phyloP scores from a whole-genome alignment of 2,329 filamentous ascomycete genomes.

The Saccharata proteae region DNA sequence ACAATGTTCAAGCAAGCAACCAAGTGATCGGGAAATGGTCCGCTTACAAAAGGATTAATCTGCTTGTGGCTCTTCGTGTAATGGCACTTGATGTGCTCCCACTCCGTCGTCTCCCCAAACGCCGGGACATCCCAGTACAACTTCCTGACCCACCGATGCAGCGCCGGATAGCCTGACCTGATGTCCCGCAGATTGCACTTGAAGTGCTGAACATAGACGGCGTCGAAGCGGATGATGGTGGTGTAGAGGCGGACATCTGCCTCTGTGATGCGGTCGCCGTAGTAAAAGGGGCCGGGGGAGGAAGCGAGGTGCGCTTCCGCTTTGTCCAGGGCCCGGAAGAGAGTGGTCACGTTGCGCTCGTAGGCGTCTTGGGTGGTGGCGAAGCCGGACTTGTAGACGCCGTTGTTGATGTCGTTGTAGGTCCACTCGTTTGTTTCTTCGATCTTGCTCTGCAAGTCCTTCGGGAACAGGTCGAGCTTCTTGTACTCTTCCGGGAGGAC shows the following conservation, averaged over 20 bases:
- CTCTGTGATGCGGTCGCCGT: constrained; percentile 44
- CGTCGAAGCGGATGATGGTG: constrained; percentile 51
- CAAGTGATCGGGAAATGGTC: constrained; percentile 9
- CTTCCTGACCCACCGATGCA: constrained; percentile 71
- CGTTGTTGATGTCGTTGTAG: constrained; percentile 41
- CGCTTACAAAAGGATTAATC: constrained; percentile 52
- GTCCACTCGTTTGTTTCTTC: constrained; percentile 41
- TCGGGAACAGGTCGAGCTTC: constrained; percentile 31
- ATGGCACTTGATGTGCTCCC: constrained; percentile 86
- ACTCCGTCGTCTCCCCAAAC: constrained; percentile 75
- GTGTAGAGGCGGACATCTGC: constrained; percentile 40
- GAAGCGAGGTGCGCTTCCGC: constrained; percentile 30
- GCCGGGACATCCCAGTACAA: constrained; percentile 75
- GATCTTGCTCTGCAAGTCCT: constrained; percentile 31
- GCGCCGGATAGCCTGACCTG: constrained; percentile 64
- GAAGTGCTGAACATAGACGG: constrained; percentile 47
- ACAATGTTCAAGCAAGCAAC: background rate
- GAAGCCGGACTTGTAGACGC: constrained; percentile 41
- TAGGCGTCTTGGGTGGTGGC: constrained; percentile 42
- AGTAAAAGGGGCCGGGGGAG: constrained; percentile 34
- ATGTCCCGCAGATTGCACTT: constrained; percentile 80
- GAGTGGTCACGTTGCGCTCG: constrained; percentile 30
- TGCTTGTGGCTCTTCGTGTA: constrained; percentile 55
- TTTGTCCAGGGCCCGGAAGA: constrained; percentile 38
- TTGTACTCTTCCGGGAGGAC: constrained; percentile 33